A percentile compares a stretch with the other conserved stretches of the same genome.
Conservation (phyloP, 345 rosid genomes). For the Eucalyptus tenuipes region DNA sequence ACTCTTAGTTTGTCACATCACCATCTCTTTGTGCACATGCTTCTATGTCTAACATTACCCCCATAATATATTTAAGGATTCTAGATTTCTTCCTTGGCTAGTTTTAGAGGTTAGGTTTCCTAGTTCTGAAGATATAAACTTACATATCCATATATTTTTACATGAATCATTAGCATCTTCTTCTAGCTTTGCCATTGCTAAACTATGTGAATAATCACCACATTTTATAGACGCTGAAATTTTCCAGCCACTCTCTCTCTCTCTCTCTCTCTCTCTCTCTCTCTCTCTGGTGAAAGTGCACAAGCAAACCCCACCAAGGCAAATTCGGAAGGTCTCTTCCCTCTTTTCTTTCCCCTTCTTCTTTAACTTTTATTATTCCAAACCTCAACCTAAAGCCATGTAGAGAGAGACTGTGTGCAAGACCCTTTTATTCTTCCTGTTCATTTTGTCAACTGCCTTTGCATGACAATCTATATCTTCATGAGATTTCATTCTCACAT, state of each 20-base stretch:
- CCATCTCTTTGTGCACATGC: background rate
- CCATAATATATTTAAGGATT: background rate
- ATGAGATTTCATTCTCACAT: background rate
- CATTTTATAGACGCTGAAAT: background rate
- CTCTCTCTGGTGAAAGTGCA: slow-evolving; percentile 19
- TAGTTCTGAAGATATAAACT: background rate
- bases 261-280: slow-evolving; percentile 3
- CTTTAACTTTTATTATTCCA: slow-evolving; percentile 28
- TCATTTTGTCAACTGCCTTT: background rate
- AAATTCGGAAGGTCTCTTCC: slow-evolving; percentile 26
- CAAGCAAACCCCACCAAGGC: slow-evolving; percentile 32
- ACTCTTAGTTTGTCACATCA: background rate
- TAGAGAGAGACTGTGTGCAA: background rate
- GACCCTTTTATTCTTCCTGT: background rate
- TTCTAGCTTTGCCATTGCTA: background rate
- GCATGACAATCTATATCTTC: background rate
- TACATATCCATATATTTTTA: background rate
- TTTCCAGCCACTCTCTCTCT: background rate
- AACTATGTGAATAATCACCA: background rate
- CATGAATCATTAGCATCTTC: background rate
- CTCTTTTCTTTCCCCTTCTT: background rate
- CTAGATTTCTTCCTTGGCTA: background rate
- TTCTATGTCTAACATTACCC: background rate
- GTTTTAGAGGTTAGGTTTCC: background rate
- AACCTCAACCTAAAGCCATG: slow-evolving; percentile 36